A percentile compares a stretch with the other conserved stretches of the same genome.
phyloP scores from a whole-genome alignment of 345 rosid species.

The Murraya koenigii region DNA sequence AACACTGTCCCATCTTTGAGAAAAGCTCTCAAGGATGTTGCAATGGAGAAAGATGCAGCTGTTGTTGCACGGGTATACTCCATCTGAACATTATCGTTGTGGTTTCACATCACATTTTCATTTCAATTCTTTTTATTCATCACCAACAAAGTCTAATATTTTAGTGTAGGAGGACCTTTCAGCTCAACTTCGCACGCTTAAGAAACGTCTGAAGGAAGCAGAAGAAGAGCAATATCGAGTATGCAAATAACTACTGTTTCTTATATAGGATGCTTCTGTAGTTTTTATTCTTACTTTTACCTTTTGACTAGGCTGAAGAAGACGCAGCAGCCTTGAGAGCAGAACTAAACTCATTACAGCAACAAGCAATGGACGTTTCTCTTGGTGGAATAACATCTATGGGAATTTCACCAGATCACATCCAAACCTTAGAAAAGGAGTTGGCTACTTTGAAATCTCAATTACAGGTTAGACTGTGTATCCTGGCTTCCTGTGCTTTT shows the following conservation, averaged over 20 bases:
- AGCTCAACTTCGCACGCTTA: constrained; percentile 85
- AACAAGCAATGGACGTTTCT: constrained; percentile 54
- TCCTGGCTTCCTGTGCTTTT: constrained; percentile 8
- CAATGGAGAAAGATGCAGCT: constrained; percentile 99
- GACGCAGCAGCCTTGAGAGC: constrained; percentile 96
- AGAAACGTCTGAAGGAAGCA: constrained; percentile 78
- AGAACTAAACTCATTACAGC: constrained; percentile 81
- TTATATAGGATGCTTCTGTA: constrained; percentile 22
- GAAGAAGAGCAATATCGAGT: constrained; percentile 19
- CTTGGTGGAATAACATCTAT: constrained; percentile 43
- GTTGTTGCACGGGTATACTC: constrained; percentile 76
- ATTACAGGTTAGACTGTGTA: constrained; percentile 51
- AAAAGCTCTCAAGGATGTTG: constrained; percentile 90
- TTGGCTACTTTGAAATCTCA: constrained; percentile 57
- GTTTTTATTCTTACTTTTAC: constrained; percentile 9
- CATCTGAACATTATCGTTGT: neutral
- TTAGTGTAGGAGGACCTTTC: constrained; percentile 85
- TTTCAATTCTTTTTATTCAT: constrained; percentile 20
- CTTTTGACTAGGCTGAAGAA: constrained; percentile 82
- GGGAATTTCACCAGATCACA: constrained; percentile 49
- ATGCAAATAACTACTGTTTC: neutral
- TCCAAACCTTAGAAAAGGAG: constrained; percentile 71
- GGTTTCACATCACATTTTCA: neutral
- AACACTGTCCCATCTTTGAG: constrained; percentile 88
- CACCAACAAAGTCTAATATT: constrained; percentile 19